A percentile compares a stretch with the other conserved stretches of the same genome.
Evolutionary conservation across 768 basidiomycete species (phyloP).

Genomic region (Leccinum subgranulosum): DNA sequence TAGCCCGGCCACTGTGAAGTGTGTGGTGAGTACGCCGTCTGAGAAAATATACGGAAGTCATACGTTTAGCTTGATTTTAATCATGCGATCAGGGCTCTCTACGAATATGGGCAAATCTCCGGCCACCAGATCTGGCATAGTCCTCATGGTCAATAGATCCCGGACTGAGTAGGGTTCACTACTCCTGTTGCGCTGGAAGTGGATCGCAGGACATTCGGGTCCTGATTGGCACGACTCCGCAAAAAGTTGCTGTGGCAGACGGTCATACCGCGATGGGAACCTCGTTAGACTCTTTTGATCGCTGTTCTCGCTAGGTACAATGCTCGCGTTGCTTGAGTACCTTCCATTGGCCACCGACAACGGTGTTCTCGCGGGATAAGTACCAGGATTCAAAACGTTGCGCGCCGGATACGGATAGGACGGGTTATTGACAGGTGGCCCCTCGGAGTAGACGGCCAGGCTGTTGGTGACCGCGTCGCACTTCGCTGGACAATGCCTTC

Average conservation of each 20-base stretch:
- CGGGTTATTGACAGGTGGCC: slow-evolving; percentile 16
- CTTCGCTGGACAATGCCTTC: not conserved
- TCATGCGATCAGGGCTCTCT: slow-evolving; percentile 22
- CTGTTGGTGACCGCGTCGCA: slow-evolving; percentile 7
- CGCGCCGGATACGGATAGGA: slow-evolving; percentile 30
- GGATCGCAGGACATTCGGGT: slow-evolving; percentile 26
- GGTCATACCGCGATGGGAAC: slow-evolving; percentile 6
- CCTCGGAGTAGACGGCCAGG: slow-evolving; percentile 16
- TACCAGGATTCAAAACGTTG: slow-evolving; percentile 25
- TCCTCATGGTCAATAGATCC: slow-evolving; percentile 20
- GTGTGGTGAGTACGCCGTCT: not conserved
- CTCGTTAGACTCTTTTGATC: not conserved
- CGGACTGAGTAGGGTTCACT: slow-evolving; percentile 27
- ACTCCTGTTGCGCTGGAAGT: slow-evolving; percentile 27
- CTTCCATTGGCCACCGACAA: slow-evolving; percentile 8
- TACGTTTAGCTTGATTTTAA: slow-evolving; percentile 38
- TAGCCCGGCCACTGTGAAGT: slow-evolving; percentile 48
- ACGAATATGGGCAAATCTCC: slow-evolving; percentile 21
- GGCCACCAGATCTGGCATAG: slow-evolving; percentile 25
- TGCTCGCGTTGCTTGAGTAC: not conserved
- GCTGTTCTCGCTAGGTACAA: not conserved
- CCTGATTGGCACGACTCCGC: slow-evolving; percentile 18
- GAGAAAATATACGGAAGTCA: not conserved
- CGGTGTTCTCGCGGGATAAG: slow-evolving; percentile 13
- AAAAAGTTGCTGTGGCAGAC: slow-evolving; percentile 20